Percentiles rank a stretch among this genome's conserved stretches.
phyloP scores from a whole-genome alignment of 805 yeast genomes.

The Ogataea pignaliae region DNA sequence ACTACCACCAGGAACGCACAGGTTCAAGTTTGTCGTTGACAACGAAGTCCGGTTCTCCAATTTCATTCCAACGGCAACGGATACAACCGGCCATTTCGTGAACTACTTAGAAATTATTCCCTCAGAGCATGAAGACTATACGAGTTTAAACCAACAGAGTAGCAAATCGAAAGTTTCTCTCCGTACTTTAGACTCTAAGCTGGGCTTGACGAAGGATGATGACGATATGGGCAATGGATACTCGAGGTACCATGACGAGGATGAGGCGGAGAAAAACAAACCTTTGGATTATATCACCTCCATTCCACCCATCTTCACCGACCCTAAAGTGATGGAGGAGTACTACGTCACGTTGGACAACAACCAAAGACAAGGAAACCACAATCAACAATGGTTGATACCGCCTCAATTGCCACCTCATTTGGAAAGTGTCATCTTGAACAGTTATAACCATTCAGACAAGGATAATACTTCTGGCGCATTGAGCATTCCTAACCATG shows the following conservation, averaged over 20 bases:
- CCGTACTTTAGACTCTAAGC: slow-evolving; percentile 52
- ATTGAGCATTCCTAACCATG: slow-evolving; percentile 90
- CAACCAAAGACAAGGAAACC: slow-evolving; percentile 48
- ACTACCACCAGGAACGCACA: slow-evolving; percentile 85
- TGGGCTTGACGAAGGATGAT: slow-evolving; percentile 61
- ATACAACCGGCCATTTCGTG: slow-evolving; percentile 93
- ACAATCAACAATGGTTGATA: slow-evolving; percentile 57
- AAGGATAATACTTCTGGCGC: slow-evolving; percentile 84
- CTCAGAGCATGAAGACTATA: slow-evolving; percentile 24
- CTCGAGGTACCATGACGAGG: slow-evolving; percentile 67
- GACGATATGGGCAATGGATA: slow-evolving; percentile 84
- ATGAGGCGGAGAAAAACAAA: slow-evolving; percentile 29
- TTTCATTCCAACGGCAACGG: slow-evolving; percentile 92
- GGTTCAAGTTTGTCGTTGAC: slow-evolving; percentile 90
- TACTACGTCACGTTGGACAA: slow-evolving; percentile 73
- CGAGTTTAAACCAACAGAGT: slow-evolving; percentile 13
- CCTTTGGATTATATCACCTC: slow-evolving; percentile 50
- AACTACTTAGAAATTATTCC: slow-evolving; percentile 74
- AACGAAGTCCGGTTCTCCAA: slow-evolving; percentile 88
- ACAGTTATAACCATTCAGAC: slow-evolving; percentile 59
- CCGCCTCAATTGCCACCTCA: slow-evolving; percentile 98
- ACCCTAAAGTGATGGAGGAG: slow-evolving; percentile 83
- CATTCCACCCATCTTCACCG: slow-evolving; percentile 80
- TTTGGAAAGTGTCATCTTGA: slow-evolving; percentile 86
- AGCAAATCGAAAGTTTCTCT: slow-evolving; percentile 25